Evolutionary conservation across 805 yeast species (phyloP), one percentile per base, ranked within the genome.

Genomic region (Kazachstania taianensis): DNA sequence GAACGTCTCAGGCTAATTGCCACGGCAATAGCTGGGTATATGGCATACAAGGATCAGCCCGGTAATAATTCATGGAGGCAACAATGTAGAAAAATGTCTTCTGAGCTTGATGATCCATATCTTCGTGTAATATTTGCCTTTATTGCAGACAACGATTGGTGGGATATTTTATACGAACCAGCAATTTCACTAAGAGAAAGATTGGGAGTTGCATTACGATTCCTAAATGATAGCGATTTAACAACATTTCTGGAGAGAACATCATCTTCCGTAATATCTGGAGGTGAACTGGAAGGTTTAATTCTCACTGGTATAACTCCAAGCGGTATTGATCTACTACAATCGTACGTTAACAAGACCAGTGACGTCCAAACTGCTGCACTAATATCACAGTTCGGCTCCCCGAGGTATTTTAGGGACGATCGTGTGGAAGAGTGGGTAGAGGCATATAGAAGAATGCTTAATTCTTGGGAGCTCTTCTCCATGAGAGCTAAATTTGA

Each of bases 131-230:
- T 89, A 1, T 89, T 89, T 65, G 96, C 96, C 0, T 89, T 78
- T 48, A 80, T 89, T 36, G 86, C 96, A 0, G 96, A 89, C 52
- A 81, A 84, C 31, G 92, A 87, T 44, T 89, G 97, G 96, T 80
- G 89, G 78, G 96, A 85, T 50, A 94, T 89, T 2, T 65, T 89
- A 35, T 94, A 85, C 52, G 96, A 89, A 50, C 75, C 80, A 14
- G 80, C 94, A 1, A 66, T 89, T 28, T 95, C 98, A 0, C 63
- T 89, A 28, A 67, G 89, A 36, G 98, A 89, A 52, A 65, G 95
- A 44, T 60, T 89, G 9, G 96, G 96, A 1, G 89, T 89, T 19
- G 96, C 97, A 0, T 63, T 89, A 17, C 66, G 96, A 33, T 89
- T 83, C 48, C 62, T 89, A 23, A 75, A 87, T 1, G 96, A 86